Base-by-base conservation (phyloP, 169 alveolate genomes). In the Cryptosporidium bovis region DNA sequence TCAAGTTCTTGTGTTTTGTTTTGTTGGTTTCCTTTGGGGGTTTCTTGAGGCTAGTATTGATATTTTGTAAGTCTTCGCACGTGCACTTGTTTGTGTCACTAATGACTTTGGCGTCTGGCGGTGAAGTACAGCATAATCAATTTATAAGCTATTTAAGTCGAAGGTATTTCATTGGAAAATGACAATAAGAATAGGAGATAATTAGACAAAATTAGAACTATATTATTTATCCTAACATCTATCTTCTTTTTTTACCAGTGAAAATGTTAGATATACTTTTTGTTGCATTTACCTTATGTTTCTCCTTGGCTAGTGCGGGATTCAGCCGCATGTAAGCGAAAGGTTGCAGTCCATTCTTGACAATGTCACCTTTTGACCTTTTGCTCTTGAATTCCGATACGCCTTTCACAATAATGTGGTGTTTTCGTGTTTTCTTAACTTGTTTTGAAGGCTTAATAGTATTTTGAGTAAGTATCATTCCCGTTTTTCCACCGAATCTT, bases 291-390 rank as follows among this genome's bases (percentile, higher is more conserved):
- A 77, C 13, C 56, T 50, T 56, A 44, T 77, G 87, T 40, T 60
- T 62, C 33, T 77, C 87, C 40, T 77, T 77, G 7, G 69, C 58
- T 7, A 77, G 29, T 8, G 71, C 71, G 13, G 87, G 87, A 16
- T 77, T 77, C 18, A 77, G 71, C n/a, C 87, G 27, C 65, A 77
- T 7, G 50, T 77, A 77, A 20, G 87, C 87, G 24, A 77, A 77
- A 44, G 87, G 87, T 29, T 77, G 87, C 34, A 58, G 24, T 24
- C 87, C 87, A 29, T 77, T 48, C 27, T 40, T 77, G 12, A 29
- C 12, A 12, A 77, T 46, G 44, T 77, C 87, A 1, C 87, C 87
- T 24, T 48, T 18, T 3, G 65, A 68, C 51, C 29, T 56, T 31
- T 77, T 77, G 29, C 77, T 44, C 31, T 77, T 77, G 51, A 77